phyloP scores from a whole-genome alignment of 352 stramenopile genomes.

The Globisporangium lucens region DNA sequence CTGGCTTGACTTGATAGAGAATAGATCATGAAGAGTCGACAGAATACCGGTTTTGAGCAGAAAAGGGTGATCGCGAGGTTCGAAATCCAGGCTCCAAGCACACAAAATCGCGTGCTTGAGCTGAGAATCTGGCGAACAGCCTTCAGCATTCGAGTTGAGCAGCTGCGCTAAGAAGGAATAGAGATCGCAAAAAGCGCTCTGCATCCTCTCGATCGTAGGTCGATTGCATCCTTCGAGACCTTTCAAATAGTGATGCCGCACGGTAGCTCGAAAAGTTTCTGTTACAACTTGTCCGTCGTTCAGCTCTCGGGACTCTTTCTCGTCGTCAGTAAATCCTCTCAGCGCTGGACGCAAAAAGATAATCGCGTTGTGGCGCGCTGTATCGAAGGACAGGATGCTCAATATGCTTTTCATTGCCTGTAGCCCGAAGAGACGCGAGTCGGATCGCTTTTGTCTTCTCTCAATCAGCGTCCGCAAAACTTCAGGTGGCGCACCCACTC shows the following conservation, averaged over 20 bases:
- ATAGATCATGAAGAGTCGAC: constrained; percentile 64
- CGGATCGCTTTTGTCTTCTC: constrained; percentile 60
- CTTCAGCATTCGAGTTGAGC: constrained; percentile 25
- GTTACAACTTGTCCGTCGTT: constrained; percentile 76
- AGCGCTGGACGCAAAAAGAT: constrained; percentile 85
- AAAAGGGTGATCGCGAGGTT: constrained; percentile 77
- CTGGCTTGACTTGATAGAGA: constrained; percentile 62
- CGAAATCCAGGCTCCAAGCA: constrained; percentile 82
- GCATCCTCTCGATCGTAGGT: constrained; percentile 50
- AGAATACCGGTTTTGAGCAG: constrained; percentile 80
- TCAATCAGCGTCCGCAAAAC: constrained; percentile 70
- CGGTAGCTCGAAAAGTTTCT: constrained; percentile 81
- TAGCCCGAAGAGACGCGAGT: constrained; percentile 75
- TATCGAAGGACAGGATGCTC: constrained; percentile 69
- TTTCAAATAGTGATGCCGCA: constrained; percentile 86
- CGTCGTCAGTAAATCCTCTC: constrained; percentile 80
- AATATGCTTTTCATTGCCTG: constrained; percentile 82
- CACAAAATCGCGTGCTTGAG: constrained; percentile 80
- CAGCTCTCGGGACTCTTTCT: constrained; percentile 74
- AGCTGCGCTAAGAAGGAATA: constrained; percentile 70
- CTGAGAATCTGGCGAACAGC: constrained; percentile 39
- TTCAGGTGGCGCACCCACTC: constrained; percentile 75
- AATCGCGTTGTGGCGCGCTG: constrained; percentile 66
- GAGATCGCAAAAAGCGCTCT: constrained; percentile 70
- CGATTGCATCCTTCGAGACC: constrained; percentile 80